Percentiles rank a stretch among this genome's conserved stretches.
These are phyloP conservation scores for Vitellaria paradoxa DNA, from an alignment of 179 eudicot genomes.

Conservation along the genomic window DNA sequence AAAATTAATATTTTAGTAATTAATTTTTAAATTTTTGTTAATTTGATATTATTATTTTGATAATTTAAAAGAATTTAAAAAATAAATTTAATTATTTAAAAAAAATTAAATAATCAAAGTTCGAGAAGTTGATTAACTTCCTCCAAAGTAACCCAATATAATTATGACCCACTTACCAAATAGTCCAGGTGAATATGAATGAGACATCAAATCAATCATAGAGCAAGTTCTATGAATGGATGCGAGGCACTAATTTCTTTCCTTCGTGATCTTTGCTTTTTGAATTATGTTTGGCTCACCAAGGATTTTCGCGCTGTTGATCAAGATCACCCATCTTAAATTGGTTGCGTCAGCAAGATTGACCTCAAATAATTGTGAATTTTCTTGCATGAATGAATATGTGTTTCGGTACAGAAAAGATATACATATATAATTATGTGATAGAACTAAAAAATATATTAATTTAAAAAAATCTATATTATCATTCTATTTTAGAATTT, in stretches of 20 bases:
- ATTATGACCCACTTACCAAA: constrained; percentile 17
- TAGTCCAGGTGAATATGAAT: background rate
- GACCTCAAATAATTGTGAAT: background rate
- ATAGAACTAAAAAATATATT: too few species aligned
- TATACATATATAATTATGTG: too few species aligned
- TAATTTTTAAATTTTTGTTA: too few species aligned
- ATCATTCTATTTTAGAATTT: too few species aligned
- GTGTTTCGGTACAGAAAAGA: too few species aligned
- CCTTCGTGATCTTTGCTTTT: constrained; percentile 18
- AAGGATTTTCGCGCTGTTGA: background rate
- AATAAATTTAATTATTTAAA: too few species aligned
- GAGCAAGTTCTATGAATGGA: background rate
- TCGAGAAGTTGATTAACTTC: too few species aligned
- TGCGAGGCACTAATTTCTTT: background rate
- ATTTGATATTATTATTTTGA: too few species aligned
- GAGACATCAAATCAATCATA: constrained; percentile 16
- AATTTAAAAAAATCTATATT: too few species aligned
- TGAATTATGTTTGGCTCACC: background rate
- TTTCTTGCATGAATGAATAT: background rate
- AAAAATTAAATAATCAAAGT: too few species aligned
- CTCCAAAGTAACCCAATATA: background rate
- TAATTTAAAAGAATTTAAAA: too few species aligned
- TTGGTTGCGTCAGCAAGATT: background rate
- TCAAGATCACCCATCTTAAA: background rate
- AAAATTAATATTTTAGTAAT: too few species aligned